Percentiles rank a stretch among this genome's conserved stretches.
phyloP scores from a whole-genome alignment of 176 grass and related monocot species.

The Areca catechu region DNA sequence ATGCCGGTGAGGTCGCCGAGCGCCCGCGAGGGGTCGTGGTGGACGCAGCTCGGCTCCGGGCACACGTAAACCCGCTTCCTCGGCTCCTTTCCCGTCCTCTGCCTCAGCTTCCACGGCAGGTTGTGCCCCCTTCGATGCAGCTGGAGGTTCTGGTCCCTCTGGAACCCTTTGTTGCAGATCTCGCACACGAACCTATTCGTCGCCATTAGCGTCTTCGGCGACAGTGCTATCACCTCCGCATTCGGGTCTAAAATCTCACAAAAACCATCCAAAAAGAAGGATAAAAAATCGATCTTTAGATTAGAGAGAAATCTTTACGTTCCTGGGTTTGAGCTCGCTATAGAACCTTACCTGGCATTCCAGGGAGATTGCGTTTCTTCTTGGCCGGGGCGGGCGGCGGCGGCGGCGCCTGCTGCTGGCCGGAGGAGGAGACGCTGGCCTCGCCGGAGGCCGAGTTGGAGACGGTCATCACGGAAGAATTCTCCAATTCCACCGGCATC shows the following conservation, averaged over 20 bases:
- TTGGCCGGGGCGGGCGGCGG: slow-evolving; percentile 17
- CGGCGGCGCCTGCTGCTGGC: slow-evolving; percentile 1
- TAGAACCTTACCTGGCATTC: slow-evolving; percentile 31
- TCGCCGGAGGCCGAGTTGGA: slow-evolving; percentile 1
- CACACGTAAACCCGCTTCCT: slow-evolving; percentile 14
- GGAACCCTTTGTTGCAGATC: slow-evolving; percentile 99
- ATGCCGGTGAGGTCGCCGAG: slow-evolving; percentile 85
- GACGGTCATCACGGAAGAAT: slow-evolving; percentile 41
- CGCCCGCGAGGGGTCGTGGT: slow-evolving; percentile 17
- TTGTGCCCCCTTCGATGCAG: slow-evolving; percentile 93
- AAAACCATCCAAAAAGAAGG: neutral
- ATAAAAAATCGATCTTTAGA: no score
- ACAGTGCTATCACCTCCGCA: slow-evolving; percentile 92
- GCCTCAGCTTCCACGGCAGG: slow-evolving; percentile 95
- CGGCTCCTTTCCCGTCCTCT: slow-evolving; percentile 28
- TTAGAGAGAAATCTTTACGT: no score
- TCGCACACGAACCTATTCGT: slow-evolving; percentile 98
- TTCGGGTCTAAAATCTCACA: slow-evolving; percentile 58
- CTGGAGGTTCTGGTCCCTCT: slow-evolving; percentile 97
- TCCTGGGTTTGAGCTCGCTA: no score
- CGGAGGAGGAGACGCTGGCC: slow-evolving; percentile 56
- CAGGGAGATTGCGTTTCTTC: slow-evolving; percentile 62
- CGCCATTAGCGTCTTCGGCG: slow-evolving; percentile 86
- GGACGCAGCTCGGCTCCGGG: slow-evolving; percentile 13
- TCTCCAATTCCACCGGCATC: slow-evolving; percentile 61